These are phyloP conservation scores for Paecilomyces dactylethromorphus DNA, from an alignment of 2,329 filamentous ascomycete species.

Conservation along the genomic window DNA sequence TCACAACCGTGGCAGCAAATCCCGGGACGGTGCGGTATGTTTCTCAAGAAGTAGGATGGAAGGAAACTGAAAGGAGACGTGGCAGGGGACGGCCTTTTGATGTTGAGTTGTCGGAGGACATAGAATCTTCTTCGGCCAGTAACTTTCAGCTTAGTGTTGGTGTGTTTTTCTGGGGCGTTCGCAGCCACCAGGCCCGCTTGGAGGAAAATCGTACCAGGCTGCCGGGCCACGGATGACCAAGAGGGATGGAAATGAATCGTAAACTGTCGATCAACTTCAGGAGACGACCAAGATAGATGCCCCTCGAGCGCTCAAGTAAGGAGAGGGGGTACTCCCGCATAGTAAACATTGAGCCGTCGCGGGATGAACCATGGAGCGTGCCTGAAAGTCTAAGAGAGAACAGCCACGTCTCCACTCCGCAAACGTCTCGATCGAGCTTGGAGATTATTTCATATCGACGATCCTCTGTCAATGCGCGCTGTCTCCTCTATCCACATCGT, in stretches of 20 bases:
- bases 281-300: neutral
- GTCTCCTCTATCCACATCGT: neutral
- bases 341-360: neutral
- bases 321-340: neutral
- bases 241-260: neutral
- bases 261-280: neutral
- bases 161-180: neutral
- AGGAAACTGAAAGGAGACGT: neutral
- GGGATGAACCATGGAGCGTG: neutral
- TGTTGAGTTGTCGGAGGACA: conserved; percentile 5
- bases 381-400: neutral
- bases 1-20: neutral
- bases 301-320: neutral
- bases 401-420: neutral
- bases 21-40: neutral
- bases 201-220: neutral
- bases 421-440: neutral
- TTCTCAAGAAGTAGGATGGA: neutral
- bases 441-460: neutral
- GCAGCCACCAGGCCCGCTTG: neutral
- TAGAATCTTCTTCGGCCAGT: neutral
- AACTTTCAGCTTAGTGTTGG: neutral
- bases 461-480: neutral
- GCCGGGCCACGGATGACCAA: neutral
- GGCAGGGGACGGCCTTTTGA: neutral